Base-by-base conservation (phyloP, 805 yeast genomes). In the Metschnikowia drakensbergensis region DNA sequence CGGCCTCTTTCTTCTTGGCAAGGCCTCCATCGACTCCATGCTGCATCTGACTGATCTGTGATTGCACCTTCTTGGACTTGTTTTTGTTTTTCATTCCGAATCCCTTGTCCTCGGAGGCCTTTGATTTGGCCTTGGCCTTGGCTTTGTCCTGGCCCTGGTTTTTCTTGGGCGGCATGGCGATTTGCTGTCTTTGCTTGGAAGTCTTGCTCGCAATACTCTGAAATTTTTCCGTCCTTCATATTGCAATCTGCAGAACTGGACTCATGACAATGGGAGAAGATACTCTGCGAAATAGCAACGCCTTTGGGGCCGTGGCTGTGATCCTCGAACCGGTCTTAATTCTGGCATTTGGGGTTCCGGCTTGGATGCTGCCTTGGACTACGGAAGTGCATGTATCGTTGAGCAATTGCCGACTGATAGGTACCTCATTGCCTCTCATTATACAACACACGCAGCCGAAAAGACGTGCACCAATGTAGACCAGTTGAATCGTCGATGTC, bases 11-110 rank as follows among this genome's bases (percentile, higher is more conserved):
- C 66, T 82, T 82, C 70, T 84, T 84, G 13, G 77, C 78, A 65
- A 74, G 53, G 62, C 79, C 71, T 54, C 75, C 71, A 72, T 79
- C 68, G 8, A 71, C 71, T 43, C 61, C 82, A 3, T 67, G 63
- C 55, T 69, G 61, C 54, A 72, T 68, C 52, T 69, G 75, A 29
- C 54, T 71, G 53, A 72, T 71, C 63, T 86, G 88, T 13, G 69
- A 68, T 58, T 83, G 84, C 34, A 92, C 97, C 60, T 85, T 94
- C 61, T 92, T 80, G 37, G 97, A 90, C 65, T 90, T 88, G 72
- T 94, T 92, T 67, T 94, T 94, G 67, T 94, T 94, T 64, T 91
- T 94, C 76, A 94, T 75, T 50, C 99, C 99, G 65, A 94, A 94
- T 2, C 97, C 88, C 72, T 88, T 91, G 69, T 94, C 84, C 30